These are phyloP conservation scores for Aureobasidium vineae DNA, from an alignment of 2,329 filamentous ascomycete genomes.

Conservation along the genomic window DNA sequence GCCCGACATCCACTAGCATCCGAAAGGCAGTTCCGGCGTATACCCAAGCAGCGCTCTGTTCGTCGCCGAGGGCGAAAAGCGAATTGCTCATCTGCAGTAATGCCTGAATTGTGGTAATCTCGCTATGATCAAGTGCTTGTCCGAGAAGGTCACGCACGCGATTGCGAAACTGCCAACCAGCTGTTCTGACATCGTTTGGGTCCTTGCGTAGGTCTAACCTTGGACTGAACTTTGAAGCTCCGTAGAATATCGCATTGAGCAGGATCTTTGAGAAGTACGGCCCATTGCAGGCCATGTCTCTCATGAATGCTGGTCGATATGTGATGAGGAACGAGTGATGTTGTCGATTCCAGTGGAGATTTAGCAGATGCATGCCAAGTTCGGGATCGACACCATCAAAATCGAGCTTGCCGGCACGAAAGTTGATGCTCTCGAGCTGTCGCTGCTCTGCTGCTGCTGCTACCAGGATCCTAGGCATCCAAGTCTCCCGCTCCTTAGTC, in stretches of 20 bases:
- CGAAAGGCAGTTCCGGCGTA: slow-evolving; percentile 58
- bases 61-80: slow-evolving; percentile 52
- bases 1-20: slow-evolving; percentile 56
- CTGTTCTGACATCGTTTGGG: slow-evolving; percentile 48
- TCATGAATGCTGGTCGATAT: slow-evolving; percentile 33
- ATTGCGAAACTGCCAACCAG: slow-evolving; percentile 51
- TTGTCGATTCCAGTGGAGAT: slow-evolving; percentile 43
- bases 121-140: slow-evolving; percentile 48
- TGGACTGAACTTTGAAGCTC: slow-evolving; percentile 49
- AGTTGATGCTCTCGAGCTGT: slow-evolving; percentile 53
- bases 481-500: slow-evolving; percentile 36
- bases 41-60: slow-evolving; percentile 56
- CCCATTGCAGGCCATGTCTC: slow-evolving; percentile 47
- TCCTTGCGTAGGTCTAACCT: slow-evolving; percentile 49
- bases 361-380: slow-evolving; percentile 53
- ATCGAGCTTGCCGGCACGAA: slow-evolving; percentile 49
- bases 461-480: slow-evolving; percentile 49
- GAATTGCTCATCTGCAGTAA: slow-evolving; percentile 54
- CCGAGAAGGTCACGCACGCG: slow-evolving; percentile 51
- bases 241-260: slow-evolving; percentile 55
- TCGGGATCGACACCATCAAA: slow-evolving; percentile 57
- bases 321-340: slow-evolving; percentile 32
- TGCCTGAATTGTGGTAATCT: slow-evolving; percentile 56
- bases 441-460: slow-evolving; percentile 51
- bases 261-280: slow-evolving; percentile 58